Percentiles rank a stretch among this genome's conserved stretches.
Evolutionary conservation across 345 rosid species (phyloP).

Genomic region (Rhizophora apiculata): DNA sequence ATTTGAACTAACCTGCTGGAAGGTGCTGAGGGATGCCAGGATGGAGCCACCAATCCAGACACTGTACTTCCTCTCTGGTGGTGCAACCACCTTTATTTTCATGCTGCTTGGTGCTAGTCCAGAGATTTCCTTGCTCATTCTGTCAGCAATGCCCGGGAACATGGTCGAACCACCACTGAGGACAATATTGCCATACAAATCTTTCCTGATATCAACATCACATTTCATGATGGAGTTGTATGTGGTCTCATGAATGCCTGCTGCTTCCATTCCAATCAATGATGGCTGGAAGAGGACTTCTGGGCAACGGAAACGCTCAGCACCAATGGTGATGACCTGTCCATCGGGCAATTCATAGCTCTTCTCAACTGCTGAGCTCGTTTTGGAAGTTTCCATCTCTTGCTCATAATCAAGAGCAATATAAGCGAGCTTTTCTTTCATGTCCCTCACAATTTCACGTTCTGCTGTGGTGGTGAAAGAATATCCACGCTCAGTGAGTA

Average conservation of each 20-base stretch:
- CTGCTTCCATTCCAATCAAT: conserved; percentile 33
- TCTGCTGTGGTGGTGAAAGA: conserved; percentile 34
- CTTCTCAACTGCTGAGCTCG: conserved; percentile 28
- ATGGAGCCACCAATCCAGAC: conserved; percentile 32
- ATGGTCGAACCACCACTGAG: conserved; percentile 35
- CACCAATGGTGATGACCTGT: conserved; percentile 32
- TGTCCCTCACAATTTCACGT: conserved; percentile 37
- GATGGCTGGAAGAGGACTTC: conserved; percentile 34
- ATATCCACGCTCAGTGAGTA: conserved; percentile 32
- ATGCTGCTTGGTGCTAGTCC: conserved; percentile 32
- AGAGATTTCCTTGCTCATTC: conserved; percentile 33
- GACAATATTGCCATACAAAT: conserved; percentile 33
- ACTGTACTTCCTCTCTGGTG: conserved; percentile 32
- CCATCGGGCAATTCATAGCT: conserved; percentile 32
- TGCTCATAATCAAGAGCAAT: conserved; percentile 31
- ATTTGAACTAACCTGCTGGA: conserved; percentile 17
- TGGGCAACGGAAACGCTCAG: conserved; percentile 33
- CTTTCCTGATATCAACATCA: conserved; percentile 31
- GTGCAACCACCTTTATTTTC: conserved; percentile 31
- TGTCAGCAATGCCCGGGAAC: conserved; percentile 33
- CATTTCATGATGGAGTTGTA: conserved; percentile 34
- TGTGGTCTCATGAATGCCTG: conserved; percentile 30
- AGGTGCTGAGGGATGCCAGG: conserved; percentile 24
- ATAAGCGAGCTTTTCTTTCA: conserved; percentile 32
- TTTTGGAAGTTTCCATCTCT: conserved; percentile 28